Evolutionary conservation across 2,329 filamentous ascomycete genomes (phyloP).

Genomic region (Hyphodiscus sp.): DNA sequence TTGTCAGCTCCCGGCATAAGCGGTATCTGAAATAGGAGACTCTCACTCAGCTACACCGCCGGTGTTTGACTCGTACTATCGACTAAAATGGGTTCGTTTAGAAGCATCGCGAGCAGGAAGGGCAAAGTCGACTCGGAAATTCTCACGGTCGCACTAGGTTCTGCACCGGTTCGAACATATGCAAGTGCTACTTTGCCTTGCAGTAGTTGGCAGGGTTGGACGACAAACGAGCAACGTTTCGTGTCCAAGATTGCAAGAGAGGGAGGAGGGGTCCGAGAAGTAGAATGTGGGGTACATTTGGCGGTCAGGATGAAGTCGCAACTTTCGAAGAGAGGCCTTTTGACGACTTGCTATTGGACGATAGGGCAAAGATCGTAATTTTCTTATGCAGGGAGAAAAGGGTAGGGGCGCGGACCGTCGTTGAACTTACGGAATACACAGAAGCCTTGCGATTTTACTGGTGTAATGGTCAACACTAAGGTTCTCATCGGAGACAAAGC

Average conservation of each 20-base stretch:
- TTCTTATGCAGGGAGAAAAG: background rate
- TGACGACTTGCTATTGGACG: conserved; percentile 11
- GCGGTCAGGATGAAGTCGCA: conserved; percentile 18
- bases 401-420: conserved; percentile 1
- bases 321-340: conserved; percentile 4
- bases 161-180: background rate
- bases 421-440: background rate
- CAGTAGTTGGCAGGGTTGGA: background rate
- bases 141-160: background rate
- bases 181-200: conserved; percentile 3
- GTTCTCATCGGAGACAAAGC: background rate
- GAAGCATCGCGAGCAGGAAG: conserved; percentile 3
- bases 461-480: background rate
- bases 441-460: background rate
- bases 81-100: background rate
- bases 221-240: background rate
- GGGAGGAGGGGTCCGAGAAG: conserved; percentile 11
- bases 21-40: background rate
- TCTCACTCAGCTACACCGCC: conserved; percentile 7
- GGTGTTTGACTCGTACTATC: background rate
- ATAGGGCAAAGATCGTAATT: conserved; percentile 3
- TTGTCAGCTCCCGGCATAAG: background rate
- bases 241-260: conserved; percentile 6
- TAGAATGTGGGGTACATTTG: conserved; percentile 23
- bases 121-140: conserved; percentile 6